Percentiles rank a stretch among this genome's conserved stretches.
Conservation (phyloP, 371 early-diverging fungal species). For the Mucor indicus region DNA sequence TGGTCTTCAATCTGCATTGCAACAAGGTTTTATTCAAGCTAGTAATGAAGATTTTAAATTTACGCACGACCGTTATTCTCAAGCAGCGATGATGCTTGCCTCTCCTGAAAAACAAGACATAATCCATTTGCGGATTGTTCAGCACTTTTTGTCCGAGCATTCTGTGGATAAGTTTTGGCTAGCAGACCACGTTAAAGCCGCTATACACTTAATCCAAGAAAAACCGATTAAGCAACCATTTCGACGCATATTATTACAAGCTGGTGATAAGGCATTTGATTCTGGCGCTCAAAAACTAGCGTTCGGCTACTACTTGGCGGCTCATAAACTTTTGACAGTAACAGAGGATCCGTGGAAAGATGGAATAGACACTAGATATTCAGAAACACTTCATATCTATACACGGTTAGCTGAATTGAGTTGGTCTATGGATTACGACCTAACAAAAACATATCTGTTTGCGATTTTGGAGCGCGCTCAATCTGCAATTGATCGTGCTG, state of each 20-base stretch:
- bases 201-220: slow-evolving; percentile 78
- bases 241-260: slow-evolving; percentile 28
- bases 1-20: slow-evolving; percentile 41
- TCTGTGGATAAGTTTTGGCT: slow-evolving; percentile 42
- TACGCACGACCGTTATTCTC: slow-evolving; percentile 44
- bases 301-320: slow-evolving; percentile 33
- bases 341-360: slow-evolving; percentile 33
- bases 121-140: slow-evolving; percentile 37
- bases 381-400: slow-evolving; percentile 41
- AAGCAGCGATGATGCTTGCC: slow-evolving; percentile 39
- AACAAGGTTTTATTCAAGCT: slow-evolving; percentile 44
- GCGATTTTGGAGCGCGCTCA: slow-evolving; percentile 33
- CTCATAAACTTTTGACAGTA: slow-evolving; percentile 21
- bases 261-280: slow-evolving; percentile 41
- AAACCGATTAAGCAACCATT: slow-evolving; percentile 28
- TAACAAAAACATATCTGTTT: slow-evolving; percentile 19
- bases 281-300: slow-evolving; percentile 45
- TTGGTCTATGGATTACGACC: slow-evolving; percentile 36
- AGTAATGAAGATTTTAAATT: slow-evolving; percentile 42
- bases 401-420: slow-evolving; percentile 41
- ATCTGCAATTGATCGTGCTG: slow-evolving; percentile 39
- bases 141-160: slow-evolving; percentile 29
- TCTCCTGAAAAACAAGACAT: slow-evolving; percentile 24
- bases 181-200: slow-evolving; percentile 75
- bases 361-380: slow-evolving; percentile 34